Evolutionary conservation across 495 filamentous ascomycete species (phyloP), one percentile per base, ranked within the genome.

Genomic region (Tuber indicum): DNA sequence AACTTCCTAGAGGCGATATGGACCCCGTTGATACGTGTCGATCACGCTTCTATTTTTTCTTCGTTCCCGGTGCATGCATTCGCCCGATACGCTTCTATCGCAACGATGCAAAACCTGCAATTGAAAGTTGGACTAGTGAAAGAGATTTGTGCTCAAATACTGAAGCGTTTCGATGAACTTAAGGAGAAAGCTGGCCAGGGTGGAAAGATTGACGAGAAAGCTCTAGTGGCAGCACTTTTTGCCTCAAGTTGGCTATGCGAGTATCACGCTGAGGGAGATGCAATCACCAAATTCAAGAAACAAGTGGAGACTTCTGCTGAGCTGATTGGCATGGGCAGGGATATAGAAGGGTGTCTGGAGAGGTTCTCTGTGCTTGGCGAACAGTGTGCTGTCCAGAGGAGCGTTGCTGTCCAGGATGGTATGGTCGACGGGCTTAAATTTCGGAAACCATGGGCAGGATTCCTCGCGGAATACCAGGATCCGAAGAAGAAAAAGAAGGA

Each of bases 1-100:
- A 80, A 80, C n/a, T 80, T 80, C 72, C 73, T 80, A 26, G 75
- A 78, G 14, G 78, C 78, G 23, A 76, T 80, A 41, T 71, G 73
- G 44, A 69, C 79, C 43, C 70, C 77, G 5, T 36, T 80, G 70
- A 58, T 49, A 14, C 52, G 43, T 36, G 32, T 17, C 19, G 52
- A 66, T 32, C 58, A 77, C 8, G 62, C 75, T 62, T 71, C 75
- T 41, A 52, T 72, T 42, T 80, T 80, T 32, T 49, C 71, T 39
- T 75, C 19, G 42, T 80, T 80, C 26, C 78, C 78, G 0, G 23
- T 79, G 8, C 71, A 80, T 36, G 44, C 32, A 23, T 80, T 75
- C 74, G 46, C 74, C 7, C 78, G 77, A 7, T 44, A 80, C 14
- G 73, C 78, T 36, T 74, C 78, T 21, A 80, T 80, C 74, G 58